Conservation (phyloP, 164 flowering plant genomes). For the Macadamia integrifolia region DNA sequence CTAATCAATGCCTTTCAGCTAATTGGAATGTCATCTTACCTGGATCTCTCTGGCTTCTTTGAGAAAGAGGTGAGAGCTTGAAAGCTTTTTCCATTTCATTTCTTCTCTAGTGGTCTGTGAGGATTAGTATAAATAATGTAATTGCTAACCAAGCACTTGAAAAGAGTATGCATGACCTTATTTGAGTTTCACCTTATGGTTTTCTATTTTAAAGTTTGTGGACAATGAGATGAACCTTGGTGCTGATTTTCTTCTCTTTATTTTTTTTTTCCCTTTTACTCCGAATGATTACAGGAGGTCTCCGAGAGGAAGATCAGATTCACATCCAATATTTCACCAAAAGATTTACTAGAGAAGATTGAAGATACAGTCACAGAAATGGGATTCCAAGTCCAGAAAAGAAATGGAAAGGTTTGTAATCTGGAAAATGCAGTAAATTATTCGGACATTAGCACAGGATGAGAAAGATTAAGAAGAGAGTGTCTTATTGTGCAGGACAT, state of each 20-base stretch:
- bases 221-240: not conserved
- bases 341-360: conserved; percentile 66
- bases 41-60: conserved; percentile 95
- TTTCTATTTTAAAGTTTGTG: not conserved
- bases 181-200: too few species aligned
- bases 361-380: conserved; percentile 58
- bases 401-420: conserved; percentile 66
- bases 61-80: conserved; percentile 70
- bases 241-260: not conserved
- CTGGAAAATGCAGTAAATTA: not conserved
- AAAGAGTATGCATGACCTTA: too few species aligned
- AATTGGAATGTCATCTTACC: conserved; percentile 91
- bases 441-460: too few species aligned
- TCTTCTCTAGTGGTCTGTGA: too few species aligned
- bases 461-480: too few species aligned
- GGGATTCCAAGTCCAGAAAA: conserved; percentile 71
- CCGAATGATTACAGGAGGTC: conserved; percentile 45
- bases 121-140: too few species aligned
- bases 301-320: conserved; percentile 92
- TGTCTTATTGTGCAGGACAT: too few species aligned
- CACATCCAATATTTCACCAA: conserved; percentile 63
- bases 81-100: too few species aligned
- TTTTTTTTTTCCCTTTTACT: not conserved
- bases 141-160: too few species aligned
- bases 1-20: conserved; percentile 90